Base-by-base conservation (phyloP, 1,284 basidiomycete genomes). In the Kalmanozyma brasiliensis region DNA sequence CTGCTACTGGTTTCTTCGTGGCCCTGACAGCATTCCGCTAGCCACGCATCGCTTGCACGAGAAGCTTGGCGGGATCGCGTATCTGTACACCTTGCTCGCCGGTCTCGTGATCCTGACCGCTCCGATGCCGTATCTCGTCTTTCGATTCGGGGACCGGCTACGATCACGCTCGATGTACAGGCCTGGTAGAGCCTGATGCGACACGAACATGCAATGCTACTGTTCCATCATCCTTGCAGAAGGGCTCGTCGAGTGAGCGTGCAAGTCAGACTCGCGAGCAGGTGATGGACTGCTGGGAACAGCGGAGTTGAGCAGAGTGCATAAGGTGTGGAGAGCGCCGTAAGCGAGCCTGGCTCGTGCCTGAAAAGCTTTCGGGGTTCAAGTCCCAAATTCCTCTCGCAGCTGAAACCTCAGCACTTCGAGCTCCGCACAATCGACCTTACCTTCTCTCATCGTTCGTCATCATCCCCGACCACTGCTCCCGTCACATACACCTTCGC, bases 31-130 rank as follows among this genome's bases (percentile, higher is more conserved):
- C 11, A 53, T 69, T 17, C 66, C 66, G 2, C 45, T 69, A 11
- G 46, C 32, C 36, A 63, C 59, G 10, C 56, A 63, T 34, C 43
- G 44, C 9, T 40, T 69, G 44, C 52, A 55, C 48, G 52, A 63
- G 9, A 58, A 55, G 60, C 66, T 69, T 7, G 66, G 60, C 2
- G 66, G 66, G 24, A 51, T 69, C 13, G 48, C 40, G 5, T 56
- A 51, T 20, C 55, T 64, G 9, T 63, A 64, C 49, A 69, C 66
- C 3, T 43, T 57, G 56, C 56, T 69, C 10, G 66, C 52, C 4
- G 60, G 52, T 13, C 52, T 69, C 13, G 55, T 59, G 37, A 10
- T 64, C 29, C 36, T 69, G 20, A 57, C 60, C 8, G 37, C 45
- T 7, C 60, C 66, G 3, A 45, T 63, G 1, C 66, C 66, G 1